These are phyloP conservation scores for Kalaharituber pfeilii DNA, from an alignment of 2,329 filamentous ascomycete species.

Conservation along the genomic window DNA sequence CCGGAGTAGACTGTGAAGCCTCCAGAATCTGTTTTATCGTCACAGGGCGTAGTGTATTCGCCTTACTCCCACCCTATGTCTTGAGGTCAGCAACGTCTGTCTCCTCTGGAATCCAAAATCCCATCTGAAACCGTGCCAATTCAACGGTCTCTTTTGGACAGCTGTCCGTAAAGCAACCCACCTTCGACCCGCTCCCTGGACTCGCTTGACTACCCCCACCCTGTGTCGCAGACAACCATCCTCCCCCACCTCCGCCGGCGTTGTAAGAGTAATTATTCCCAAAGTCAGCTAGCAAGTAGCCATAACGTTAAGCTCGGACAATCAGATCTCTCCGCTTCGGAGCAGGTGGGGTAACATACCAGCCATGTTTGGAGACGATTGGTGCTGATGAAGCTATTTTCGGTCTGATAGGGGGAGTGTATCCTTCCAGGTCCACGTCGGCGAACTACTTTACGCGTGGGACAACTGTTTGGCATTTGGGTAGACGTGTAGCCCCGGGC, in stretches of 20 bases:
- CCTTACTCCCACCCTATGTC: background rate
- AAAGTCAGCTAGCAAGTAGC: conserved; percentile 13
- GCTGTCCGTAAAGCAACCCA: background rate
- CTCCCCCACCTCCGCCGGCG: conserved; percentile 16
- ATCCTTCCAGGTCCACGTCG: no score
- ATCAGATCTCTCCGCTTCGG: background rate
- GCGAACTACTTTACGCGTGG: background rate
- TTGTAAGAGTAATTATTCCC: conserved; percentile 13
- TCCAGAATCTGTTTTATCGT: conserved; percentile 91
- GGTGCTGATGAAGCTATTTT: background rate
- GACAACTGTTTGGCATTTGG: no score
- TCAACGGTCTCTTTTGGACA: background rate
- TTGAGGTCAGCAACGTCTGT: background rate
- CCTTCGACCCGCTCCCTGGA: conserved; percentile 17
- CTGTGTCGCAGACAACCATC: conserved; percentile 19
- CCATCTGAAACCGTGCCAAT: no score
- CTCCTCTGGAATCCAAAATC: background rate
- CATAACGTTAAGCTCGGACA: background rate
- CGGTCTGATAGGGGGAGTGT: background rate
- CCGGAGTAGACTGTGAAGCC: conserved; percentile 45
- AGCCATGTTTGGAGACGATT: background rate
- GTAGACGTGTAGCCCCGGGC: background rate
- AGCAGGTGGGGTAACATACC: background rate
- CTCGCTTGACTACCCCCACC: conserved; percentile 18
- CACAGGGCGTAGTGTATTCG: conserved; percentile 66